These are phyloP conservation scores for Dichotomopilus funicola DNA, from an alignment of 2,329 filamentous ascomycete genomes.

Conservation along the genomic window DNA sequence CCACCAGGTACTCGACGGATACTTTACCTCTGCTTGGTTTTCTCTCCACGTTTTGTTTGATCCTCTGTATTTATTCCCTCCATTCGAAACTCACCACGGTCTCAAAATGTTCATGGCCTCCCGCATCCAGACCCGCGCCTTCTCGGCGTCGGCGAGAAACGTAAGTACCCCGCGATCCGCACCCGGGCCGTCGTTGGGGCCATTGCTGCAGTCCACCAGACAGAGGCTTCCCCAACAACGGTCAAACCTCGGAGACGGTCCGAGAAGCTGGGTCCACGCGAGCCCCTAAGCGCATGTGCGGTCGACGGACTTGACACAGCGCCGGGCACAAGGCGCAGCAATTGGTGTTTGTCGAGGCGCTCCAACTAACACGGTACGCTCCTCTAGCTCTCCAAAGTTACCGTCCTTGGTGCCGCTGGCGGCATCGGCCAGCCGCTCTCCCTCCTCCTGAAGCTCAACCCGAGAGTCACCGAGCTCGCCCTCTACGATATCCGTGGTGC, in stretches of 20 bases:
- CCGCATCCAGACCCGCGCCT: constrained; percentile 67
- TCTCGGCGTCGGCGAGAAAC: constrained; percentile 72
- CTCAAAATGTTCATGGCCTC: constrained; percentile 68
- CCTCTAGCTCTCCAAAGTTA: constrained; percentile 87
- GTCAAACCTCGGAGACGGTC: not conserved
- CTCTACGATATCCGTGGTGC: constrained; percentile 96
- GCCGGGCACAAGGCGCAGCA: not conserved
- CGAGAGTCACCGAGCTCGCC: constrained; percentile 83
- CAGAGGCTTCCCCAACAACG: not conserved
- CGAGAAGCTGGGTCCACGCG: too few relatives aligned
- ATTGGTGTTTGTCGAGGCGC: constrained; percentile 5
- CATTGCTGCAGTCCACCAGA: not conserved
- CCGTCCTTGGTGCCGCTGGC: constrained; percentile 92
- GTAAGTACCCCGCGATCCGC: constrained; percentile 42
- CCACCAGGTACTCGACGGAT: not conserved
- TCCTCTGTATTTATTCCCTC: not conserved
- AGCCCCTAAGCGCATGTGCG: too few relatives aligned
- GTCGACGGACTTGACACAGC: not conserved
- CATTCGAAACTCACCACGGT: constrained; percentile 9
- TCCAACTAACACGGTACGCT: constrained; percentile 6
- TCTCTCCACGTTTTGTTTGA: constrained; percentile 6
- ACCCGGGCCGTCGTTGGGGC: not conserved
- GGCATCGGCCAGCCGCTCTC: constrained; percentile 98
- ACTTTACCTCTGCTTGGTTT: constrained; percentile 9
- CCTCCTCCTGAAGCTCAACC: constrained; percentile 97